Evolutionary conservation across 768 basidiomycete genomes (phyloP).

Genomic region (Tulasnella sp.): DNA sequence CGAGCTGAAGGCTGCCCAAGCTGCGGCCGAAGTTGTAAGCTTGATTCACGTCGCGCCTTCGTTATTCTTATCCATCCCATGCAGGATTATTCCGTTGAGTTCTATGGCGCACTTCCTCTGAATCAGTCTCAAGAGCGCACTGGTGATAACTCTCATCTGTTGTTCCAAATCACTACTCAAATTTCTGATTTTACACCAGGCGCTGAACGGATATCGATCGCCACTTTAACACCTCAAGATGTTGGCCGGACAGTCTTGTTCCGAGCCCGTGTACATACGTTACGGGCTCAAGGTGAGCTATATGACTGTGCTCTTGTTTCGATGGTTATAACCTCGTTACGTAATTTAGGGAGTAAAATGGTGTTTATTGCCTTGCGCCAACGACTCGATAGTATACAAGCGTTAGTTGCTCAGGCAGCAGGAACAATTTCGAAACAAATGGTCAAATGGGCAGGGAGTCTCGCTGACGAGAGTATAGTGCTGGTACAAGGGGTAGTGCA

Average conservation of each 20-base stretch:
- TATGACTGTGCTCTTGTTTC: not conserved
- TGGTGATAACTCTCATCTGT: slow-evolving; percentile 21
- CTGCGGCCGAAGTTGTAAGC: slow-evolving; percentile 50
- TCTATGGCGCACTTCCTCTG: slow-evolving; percentile 78
- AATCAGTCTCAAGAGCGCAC: slow-evolving; percentile 78
- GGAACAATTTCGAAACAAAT: slow-evolving; percentile 89
- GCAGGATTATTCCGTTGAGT: slow-evolving; percentile 63
- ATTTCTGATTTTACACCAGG: slow-evolving; percentile 23
- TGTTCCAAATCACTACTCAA: slow-evolving; percentile 23
- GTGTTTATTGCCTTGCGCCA: slow-evolving; percentile 89
- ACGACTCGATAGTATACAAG: slow-evolving; percentile 74
- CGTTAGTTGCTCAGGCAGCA: slow-evolving; percentile 54
- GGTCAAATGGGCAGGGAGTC: slow-evolving; percentile 76
- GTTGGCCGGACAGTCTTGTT: slow-evolving; percentile 67
- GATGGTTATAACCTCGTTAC: slow-evolving; percentile 8
- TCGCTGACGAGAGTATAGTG: slow-evolving; percentile 81
- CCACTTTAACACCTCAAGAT: slow-evolving; percentile 43
- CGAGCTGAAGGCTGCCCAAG: slow-evolving; percentile 54
- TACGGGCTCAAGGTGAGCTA: slow-evolving; percentile 57
- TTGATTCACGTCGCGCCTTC: slow-evolving; percentile 5
- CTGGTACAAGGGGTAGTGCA: slow-evolving; percentile 62
- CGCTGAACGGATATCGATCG: slow-evolving; percentile 49
- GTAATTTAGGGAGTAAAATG: slow-evolving; percentile 63
- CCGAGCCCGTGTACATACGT: slow-evolving; percentile 83
- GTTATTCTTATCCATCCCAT: not conserved